Percentiles rank a stretch among this genome's conserved stretches.
These are phyloP conservation scores for Endotrypanum monterogeii DNA, from an alignment of 208 protist species.

Conservation along the genomic window DNA sequence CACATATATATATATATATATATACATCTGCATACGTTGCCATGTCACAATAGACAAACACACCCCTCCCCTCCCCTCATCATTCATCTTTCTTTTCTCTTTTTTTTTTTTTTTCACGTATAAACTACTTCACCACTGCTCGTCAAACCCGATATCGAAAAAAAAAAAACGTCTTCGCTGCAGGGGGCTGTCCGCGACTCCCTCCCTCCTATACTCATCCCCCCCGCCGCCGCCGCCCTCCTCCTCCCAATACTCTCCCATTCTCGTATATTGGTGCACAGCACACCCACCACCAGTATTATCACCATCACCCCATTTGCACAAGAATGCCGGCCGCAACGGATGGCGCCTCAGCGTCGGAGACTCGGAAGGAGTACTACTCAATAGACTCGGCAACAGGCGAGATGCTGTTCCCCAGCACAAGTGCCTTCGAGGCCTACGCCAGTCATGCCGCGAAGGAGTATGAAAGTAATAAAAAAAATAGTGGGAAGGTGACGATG, in stretches of 20 bases:
- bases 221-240: neutral
- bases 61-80: neutral
- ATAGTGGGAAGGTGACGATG: constrained; percentile 4
- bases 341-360: neutral
- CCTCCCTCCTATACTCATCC: neutral
- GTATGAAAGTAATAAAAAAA: constrained; percentile 16
- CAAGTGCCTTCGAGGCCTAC: constrained; percentile 39
- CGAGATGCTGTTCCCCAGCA: constrained; percentile 30
- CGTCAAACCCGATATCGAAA: too few relatives aligned
- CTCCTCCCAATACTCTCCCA: neutral
- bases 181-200: neutral
- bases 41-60: neutral
- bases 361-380: constrained; percentile 12
- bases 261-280: too few relatives aligned
- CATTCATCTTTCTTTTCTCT: neutral
- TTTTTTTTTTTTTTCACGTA: neutral
- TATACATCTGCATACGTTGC: neutral
- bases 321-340: constrained; percentile 7
- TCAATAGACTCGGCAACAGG: constrained; percentile 27
- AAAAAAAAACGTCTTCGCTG: neutral
- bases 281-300: neutral
- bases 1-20: neutral
- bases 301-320: neutral
- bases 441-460: constrained; percentile 8
- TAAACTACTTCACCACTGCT: neutral